phyloP scores from a whole-genome alignment of 1,284 basidiomycete species.

The Apiotrichum porosum region DNA sequence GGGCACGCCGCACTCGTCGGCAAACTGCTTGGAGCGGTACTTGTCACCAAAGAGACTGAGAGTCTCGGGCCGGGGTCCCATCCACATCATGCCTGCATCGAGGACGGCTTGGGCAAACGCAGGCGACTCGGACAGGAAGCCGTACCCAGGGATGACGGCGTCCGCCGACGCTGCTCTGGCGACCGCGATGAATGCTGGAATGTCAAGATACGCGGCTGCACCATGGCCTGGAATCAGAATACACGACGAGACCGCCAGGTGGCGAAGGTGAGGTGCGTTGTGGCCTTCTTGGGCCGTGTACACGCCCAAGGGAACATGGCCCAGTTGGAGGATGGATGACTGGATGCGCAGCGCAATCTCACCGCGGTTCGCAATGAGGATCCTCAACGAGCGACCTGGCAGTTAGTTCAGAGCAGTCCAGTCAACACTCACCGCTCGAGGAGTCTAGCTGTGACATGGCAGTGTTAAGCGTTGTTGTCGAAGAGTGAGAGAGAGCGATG shows the following conservation, averaged over 20 bases:
- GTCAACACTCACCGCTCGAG: not conserved
- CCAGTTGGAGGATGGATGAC: slow-evolving; percentile 11
- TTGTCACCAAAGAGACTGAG: slow-evolving; percentile 63
- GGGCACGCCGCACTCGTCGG: slow-evolving; percentile 76
- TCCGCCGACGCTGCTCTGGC: slow-evolving; percentile 10
- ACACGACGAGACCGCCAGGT: slow-evolving; percentile 2
- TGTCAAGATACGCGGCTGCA: slow-evolving; percentile 15
- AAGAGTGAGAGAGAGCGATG: too few species aligned
- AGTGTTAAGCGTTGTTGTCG: too few species aligned
- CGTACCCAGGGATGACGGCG: slow-evolving; percentile 58
- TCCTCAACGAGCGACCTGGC: slow-evolving; percentile 8
- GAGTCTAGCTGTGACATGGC: too few species aligned
- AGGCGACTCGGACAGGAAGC: slow-evolving; percentile 74
- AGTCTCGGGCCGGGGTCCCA: slow-evolving; percentile 58
- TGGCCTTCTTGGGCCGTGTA: slow-evolving; percentile 8
- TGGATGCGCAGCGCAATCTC: slow-evolving; percentile 19
- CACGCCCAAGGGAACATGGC: slow-evolving; percentile 13
- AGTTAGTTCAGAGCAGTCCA: not conserved
- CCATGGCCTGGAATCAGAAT: slow-evolving; percentile 14
- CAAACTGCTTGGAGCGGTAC: slow-evolving; percentile 65
- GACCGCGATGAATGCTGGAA: slow-evolving; percentile 4
- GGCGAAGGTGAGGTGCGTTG: slow-evolving; percentile 13
- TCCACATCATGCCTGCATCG: slow-evolving; percentile 56
- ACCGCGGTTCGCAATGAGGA: slow-evolving; percentile 17
- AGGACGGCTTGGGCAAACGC: slow-evolving; percentile 56